Conservation (phyloP, 192 early-diverging fungal species). For the Gaertneriomyces sp. region DNA sequence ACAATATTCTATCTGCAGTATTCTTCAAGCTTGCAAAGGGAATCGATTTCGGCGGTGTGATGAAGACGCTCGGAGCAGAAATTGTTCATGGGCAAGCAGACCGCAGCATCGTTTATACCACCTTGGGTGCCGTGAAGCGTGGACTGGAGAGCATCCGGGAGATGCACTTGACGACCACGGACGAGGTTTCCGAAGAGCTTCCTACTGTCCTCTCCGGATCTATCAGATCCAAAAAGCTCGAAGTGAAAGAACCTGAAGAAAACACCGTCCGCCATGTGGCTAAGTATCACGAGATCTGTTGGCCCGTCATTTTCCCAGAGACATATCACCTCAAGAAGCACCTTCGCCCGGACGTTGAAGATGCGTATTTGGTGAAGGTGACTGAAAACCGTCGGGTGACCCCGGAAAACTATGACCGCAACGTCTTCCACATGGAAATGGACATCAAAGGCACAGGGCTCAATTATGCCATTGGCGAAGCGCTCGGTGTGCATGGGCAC, state of each 20-base stretch:
- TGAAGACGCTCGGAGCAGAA: conserved; percentile 19
- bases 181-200: conserved; percentile 12
- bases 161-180: conserved; percentile 11
- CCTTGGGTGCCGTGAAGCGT: conserved; percentile 36
- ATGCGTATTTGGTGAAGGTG: conserved; percentile 60
- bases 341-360: conserved; percentile 63
- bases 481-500: conserved; percentile 87
- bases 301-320: conserved; percentile 69
- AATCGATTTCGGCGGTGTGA: conserved; percentile 20
- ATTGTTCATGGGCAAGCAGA: conserved; percentile 16
- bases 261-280: conserved; percentile 19
- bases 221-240: conserved; percentile 21
- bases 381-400: conserved; percentile 82
- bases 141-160: conserved; percentile 23
- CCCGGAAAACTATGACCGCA: conserved; percentile 84
- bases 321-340: conserved; percentile 50
- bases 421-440: conserved; percentile 96
- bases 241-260: conserved; percentile 43
- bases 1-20: conserved; percentile 55
- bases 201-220: conserved; percentile 24
- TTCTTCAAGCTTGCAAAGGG: conserved; percentile 50
- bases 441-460: conserved; percentile 75
- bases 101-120: conserved; percentile 30
- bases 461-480: conserved; percentile 90
- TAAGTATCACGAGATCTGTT: conserved; percentile 57